A percentile compares a stretch with the other conserved stretches of the same genome.
These are phyloP conservation scores for Tetrahymena elliotti DNA, from an alignment of 73 alveolate genomes.

Conservation along the genomic window DNA sequence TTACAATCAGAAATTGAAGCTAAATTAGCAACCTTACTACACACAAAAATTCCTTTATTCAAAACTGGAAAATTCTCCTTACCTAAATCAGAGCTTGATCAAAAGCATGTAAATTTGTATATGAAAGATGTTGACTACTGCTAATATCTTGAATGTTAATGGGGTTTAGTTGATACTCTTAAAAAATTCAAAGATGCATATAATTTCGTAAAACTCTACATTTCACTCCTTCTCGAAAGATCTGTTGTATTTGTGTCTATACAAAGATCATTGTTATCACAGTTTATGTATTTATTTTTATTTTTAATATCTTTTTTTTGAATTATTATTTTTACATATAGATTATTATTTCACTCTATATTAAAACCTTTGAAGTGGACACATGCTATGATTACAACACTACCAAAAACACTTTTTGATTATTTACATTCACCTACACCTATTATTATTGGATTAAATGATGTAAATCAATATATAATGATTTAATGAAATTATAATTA, in stretches of 20 bases:
- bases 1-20: neutral
- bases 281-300: neutral
- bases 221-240: neutral
- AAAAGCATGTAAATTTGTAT: neutral
- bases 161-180: neutral
- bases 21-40: neutral
- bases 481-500: neutral
- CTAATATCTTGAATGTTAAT: neutral
- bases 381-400: neutral
- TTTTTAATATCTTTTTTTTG: neutral
- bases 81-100: neutral
- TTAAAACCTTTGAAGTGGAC: neutral
- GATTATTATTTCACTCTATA: neutral
- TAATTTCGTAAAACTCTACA: neutral
- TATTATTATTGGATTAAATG: neutral
- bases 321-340: neutral
- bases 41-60: neutral
- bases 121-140: neutral
- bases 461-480: neutral
- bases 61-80: neutral
- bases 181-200: neutral
- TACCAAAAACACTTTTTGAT: neutral
- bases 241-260: neutral
- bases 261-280: neutral
- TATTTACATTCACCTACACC: neutral